These are phyloP conservation scores for Lachancea quebecensis DNA, from an alignment of 805 yeast genomes.

Conservation along the genomic window DNA sequence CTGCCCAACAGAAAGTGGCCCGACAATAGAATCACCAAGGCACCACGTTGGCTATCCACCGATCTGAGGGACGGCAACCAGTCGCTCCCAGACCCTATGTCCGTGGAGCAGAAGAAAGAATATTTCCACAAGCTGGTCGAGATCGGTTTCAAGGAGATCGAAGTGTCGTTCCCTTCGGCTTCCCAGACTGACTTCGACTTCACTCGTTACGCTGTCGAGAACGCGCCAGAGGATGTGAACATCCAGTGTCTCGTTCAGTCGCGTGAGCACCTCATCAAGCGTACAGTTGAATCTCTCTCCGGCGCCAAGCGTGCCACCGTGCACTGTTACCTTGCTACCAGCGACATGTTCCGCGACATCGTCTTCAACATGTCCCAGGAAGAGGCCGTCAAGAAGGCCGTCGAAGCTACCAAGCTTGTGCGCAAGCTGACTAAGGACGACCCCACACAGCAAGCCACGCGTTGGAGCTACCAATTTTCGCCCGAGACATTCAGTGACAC, in stretches of 20 bases:
- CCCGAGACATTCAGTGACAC: conserved; percentile 77
- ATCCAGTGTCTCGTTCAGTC: conserved; percentile 72
- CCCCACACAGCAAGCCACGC: conserved; percentile 54
- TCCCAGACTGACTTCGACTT: conserved; percentile 79
- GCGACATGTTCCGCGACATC: conserved; percentile 67
- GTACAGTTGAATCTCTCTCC: conserved; percentile 65
- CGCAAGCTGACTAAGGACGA: conserved; percentile 69
- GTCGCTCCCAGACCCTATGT: conserved; percentile 78
- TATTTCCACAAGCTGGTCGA: conserved; percentile 67
- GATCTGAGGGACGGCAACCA: conserved; percentile 80
- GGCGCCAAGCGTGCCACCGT: conserved; percentile 70
- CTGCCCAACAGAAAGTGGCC: conserved; percentile 71
- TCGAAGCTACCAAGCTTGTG: conserved; percentile 62
- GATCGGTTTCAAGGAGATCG: conserved; percentile 74
- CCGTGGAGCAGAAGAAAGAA: conserved; percentile 63
- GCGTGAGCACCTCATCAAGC: conserved; percentile 64
- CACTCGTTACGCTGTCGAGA: conserved; percentile 71
- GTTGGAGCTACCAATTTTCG: conserved; percentile 68
- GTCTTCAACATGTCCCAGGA: conserved; percentile 66
- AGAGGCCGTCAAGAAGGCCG: conserved; percentile 63
- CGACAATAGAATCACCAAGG: conserved; percentile 51
- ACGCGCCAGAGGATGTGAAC: conserved; percentile 67
- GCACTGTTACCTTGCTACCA: conserved; percentile 70
- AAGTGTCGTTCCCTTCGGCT: conserved; percentile 75
- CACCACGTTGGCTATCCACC: conserved; percentile 77